Percentiles rank a stretch among this genome's conserved stretches.
phyloP scores from a whole-genome alignment of 192 early-diverging fungal genomes.

The Gamsiella multidivaricata region DNA sequence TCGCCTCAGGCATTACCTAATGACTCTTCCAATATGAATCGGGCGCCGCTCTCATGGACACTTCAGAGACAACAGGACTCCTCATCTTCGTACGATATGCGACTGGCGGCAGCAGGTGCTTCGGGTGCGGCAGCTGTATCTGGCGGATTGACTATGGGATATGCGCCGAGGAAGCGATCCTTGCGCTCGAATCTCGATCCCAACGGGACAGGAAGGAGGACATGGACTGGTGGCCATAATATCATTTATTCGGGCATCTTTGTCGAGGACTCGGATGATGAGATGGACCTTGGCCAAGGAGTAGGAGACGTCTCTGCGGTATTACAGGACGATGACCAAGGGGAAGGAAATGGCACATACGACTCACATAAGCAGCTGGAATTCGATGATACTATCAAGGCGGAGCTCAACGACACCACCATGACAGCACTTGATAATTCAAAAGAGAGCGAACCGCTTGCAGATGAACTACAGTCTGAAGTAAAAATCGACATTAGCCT shows the following conservation, averaged over 20 bases:
- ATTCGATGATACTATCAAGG: conserved; percentile 22
- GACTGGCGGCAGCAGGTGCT: conserved; percentile 21
- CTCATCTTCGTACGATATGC: conserved; percentile 17
- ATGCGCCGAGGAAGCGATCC: conserved; percentile 23
- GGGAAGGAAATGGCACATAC: not conserved
- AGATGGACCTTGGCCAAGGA: not conserved
- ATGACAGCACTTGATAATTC: not conserved
- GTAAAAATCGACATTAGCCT: not conserved
- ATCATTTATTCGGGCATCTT: conserved; percentile 54
- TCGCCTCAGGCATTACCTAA: conserved; percentile 16
- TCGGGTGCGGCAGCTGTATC: conserved; percentile 1
- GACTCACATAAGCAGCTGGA: not conserved
- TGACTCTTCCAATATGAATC: not conserved
- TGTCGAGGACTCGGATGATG: conserved; percentile 44
- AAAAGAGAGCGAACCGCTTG: not conserved
- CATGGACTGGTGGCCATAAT: conserved; percentile 50
- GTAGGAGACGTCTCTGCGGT: not conserved
- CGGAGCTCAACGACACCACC: conserved; percentile 4
- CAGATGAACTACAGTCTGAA: not conserved
- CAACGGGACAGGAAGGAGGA: conserved; percentile 37
- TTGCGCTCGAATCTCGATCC: conserved; percentile 14
- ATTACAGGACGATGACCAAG: not conserved
- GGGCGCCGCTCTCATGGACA: conserved; percentile 35
- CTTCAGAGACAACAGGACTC: conserved; percentile 20
- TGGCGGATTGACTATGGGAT: conserved; percentile 33